A percentile compares a stretch with the other conserved stretches of the same genome.
Conservation (phyloP, 768 basidiomycete species). For the Lentinula sp. region DNA sequence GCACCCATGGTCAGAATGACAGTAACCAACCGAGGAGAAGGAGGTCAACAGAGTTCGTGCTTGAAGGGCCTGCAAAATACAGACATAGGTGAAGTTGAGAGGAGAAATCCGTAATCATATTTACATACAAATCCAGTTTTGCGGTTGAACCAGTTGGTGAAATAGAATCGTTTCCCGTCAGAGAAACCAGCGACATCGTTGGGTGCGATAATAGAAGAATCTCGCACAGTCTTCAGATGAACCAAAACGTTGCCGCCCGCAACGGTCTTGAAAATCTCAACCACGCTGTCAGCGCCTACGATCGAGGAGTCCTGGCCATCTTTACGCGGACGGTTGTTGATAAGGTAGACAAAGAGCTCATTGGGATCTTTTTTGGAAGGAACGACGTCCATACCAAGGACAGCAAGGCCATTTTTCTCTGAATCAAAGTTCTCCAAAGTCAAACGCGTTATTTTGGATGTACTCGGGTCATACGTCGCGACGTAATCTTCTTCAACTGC, state of each 20-base stretch:
- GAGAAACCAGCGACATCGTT: slow-evolving; percentile 64
- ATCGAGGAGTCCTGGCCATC: slow-evolving; percentile 26
- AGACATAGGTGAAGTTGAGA: not conserved
- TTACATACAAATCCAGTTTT: slow-evolving; percentile 52
- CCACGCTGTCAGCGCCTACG: slow-evolving; percentile 61
- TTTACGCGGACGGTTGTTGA: slow-evolving; percentile 61
- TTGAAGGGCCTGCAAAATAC: slow-evolving; percentile 9
- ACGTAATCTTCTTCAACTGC: slow-evolving; percentile 45
- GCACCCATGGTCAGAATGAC: slow-evolving; percentile 55
- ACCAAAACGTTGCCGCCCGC: slow-evolving; percentile 36
- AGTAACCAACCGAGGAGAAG: slow-evolving; percentile 55
- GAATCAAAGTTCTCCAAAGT: slow-evolving; percentile 29
- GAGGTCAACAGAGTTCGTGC: slow-evolving; percentile 24
- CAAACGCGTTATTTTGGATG: slow-evolving; percentile 40
- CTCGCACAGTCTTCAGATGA: slow-evolving; percentile 55
- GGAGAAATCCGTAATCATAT: not conserved
- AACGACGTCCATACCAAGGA: slow-evolving; percentile 69
- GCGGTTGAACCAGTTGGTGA: slow-evolving; percentile 47
- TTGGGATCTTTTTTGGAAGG: slow-evolving; percentile 40
- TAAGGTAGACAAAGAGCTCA: slow-evolving; percentile 55
- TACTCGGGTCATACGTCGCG: slow-evolving; percentile 50
- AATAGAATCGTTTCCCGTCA: slow-evolving; percentile 59
- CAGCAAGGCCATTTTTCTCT: slow-evolving; percentile 35
- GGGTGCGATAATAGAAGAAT: slow-evolving; percentile 53
- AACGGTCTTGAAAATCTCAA: slow-evolving; percentile 63